Evolutionary conservation across 306 rosid genomes (phyloP).

Genomic region (Medicago lupulina): DNA sequence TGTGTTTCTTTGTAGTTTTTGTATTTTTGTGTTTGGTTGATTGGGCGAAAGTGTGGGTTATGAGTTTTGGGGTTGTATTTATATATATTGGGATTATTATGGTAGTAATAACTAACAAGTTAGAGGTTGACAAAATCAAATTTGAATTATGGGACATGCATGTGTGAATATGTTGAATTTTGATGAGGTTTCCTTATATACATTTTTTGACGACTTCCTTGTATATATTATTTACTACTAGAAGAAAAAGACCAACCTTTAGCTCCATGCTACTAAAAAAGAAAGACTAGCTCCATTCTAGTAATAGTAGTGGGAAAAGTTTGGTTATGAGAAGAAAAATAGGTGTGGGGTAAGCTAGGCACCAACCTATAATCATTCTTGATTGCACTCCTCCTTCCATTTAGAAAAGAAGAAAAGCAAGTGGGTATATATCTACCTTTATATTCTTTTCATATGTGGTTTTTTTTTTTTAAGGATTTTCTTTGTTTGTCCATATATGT

Average conservation of each 20-base stretch:
- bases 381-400: background rate
- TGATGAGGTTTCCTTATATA: background rate
- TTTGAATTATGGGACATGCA: slow-evolving; percentile 23
- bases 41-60: background rate
- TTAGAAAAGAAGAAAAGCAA: slow-evolving; percentile 9
- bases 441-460: slow-evolving; percentile 42
- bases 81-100: slow-evolving; percentile 15
- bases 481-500: slow-evolving; percentile 1
- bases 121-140: slow-evolving; percentile 46
- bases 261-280: no score
- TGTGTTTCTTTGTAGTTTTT: background rate
- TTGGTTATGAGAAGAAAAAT: background rate
- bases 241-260: background rate
- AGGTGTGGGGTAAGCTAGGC: slow-evolving; percentile 25
- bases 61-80: slow-evolving; percentile 25
- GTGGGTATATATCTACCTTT: slow-evolving; percentile 20
- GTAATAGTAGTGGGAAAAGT: background rate
- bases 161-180: slow-evolving; percentile 49
- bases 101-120: background rate
- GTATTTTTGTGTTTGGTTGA: background rate
- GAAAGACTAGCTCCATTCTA: no score
- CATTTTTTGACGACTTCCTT: background rate
- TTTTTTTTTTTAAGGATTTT: background rate
- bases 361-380: slow-evolving; percentile 12
- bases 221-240: background rate